Evolutionary conservation across 495 filamentous ascomycete species (phyloP), one percentile per base, ranked within the genome.

Genomic region (Pyronema omphalodes): DNA sequence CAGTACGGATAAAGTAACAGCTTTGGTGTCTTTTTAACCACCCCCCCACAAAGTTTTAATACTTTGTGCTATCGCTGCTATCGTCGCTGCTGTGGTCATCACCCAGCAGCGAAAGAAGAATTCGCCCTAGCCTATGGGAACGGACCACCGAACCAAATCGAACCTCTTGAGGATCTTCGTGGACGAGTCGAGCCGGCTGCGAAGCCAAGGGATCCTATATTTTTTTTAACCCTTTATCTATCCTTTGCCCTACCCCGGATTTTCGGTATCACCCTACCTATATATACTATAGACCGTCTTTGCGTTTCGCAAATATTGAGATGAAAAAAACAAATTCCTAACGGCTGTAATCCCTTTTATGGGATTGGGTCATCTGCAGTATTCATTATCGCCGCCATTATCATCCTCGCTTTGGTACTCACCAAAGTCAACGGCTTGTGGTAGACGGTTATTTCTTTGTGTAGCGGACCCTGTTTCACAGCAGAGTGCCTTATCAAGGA

Each of bases 381-480:
- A 37, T 54, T 66, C 51, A 62, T 65, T 53, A 56, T 66, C 50
- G 60, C 62, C 52, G 59, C 53, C 52, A 52, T 62, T 49, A 39
- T 59, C 40, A 18, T 65, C 36, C 56, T 65, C 40, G 62, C 57
- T 15, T n/a, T 65, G 17, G 56, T 65, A 18, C 56, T 65, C 48
- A 65, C 58, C 53, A 60, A 63, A 51, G 51, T 63, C 55, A 55
- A 60, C 50, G 40, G 35, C 15, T 19, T 57, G 53, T 59, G 60
- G 60, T 63, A 57, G 55, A 53, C 54, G 59, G 57, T 55, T 37
- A 50, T 56, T 60, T 46, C 14, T 40, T 14, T 15, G 44, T 44
- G 12, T 19, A 46, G 23, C 11, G 46, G 9, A 14, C 17, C 51
- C 46, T 37, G 12, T 35, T 29, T 29, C 23, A 1, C 39, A 43